A percentile compares a stretch with the other conserved stretches of the same genome.
phyloP scores from a whole-genome alignment of 1,139 yeast species.

The Hanseniaspora uvarum region DNA sequence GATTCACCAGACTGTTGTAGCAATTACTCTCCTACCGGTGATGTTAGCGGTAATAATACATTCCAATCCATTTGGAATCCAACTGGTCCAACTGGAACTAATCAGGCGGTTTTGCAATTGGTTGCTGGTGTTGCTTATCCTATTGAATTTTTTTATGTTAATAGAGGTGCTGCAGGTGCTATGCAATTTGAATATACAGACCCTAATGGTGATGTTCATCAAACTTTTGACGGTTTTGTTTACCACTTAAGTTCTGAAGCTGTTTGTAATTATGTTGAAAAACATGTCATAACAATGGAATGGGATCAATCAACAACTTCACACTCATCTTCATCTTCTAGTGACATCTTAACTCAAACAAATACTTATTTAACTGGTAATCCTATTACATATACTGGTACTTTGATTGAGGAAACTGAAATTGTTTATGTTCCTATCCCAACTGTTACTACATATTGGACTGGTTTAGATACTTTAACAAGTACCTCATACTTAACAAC shows the following conservation, averaged over 20 bases:
- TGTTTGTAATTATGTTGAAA: not conserved
- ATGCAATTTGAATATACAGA: conserved; percentile 19
- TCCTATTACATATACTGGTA: conserved; percentile 1
- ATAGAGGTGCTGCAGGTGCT: conserved; percentile 21
- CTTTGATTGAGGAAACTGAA: not conserved
- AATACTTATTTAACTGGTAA: conserved; percentile 13
- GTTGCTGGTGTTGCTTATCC: conserved; percentile 20
- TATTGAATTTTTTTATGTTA: conserved; percentile 21
- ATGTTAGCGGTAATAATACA: not conserved
- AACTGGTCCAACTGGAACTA: conserved; percentile 6
- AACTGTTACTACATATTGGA: conserved; percentile 9
- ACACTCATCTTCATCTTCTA: too few relatives aligned
- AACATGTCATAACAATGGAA: not conserved
- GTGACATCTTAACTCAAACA: not conserved
- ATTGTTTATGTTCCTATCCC: not conserved
- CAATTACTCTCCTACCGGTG: not conserved
- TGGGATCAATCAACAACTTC: not conserved
- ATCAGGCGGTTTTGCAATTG: not conserved
- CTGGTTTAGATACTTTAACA: conserved; percentile 15
- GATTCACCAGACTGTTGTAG: conserved; percentile 18
- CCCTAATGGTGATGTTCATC: conserved; percentile 19
- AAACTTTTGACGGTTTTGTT: conserved; percentile 1
- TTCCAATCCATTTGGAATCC: conserved; percentile 5
- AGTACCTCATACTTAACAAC: conserved; percentile 1
- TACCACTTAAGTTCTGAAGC: not conserved